A percentile compares a stretch with the other conserved stretches of the same genome.
Conservation (phyloP, 2,329 filamentous ascomycete species). For the Clarireedia monteithiana region DNA sequence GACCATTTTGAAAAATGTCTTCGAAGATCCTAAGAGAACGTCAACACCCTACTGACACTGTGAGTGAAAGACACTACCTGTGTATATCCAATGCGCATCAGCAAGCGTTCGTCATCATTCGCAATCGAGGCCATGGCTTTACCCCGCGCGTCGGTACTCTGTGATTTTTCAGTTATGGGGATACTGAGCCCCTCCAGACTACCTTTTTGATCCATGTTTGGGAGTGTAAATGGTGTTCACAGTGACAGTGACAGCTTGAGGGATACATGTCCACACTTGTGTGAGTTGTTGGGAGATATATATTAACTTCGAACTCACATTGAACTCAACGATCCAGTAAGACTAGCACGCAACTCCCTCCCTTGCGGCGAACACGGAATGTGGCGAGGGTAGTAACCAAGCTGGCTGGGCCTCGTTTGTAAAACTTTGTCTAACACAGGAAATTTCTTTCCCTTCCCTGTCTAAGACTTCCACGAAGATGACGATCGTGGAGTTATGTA, state of each 20-base stretch:
- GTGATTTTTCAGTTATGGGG: neutral
- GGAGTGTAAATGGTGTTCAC: neutral
- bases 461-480: neutral
- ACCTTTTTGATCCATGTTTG: neutral
- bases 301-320: no score
- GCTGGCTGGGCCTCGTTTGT: neutral
- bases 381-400: neutral
- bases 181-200: neutral
- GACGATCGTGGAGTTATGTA: neutral
- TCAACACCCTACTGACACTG: neutral
- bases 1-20: constrained; percentile 61
- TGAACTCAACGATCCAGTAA: no score
- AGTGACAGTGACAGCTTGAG: neutral
- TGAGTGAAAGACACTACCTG: constrained; percentile 38
- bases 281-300: no score
- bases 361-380: neutral
- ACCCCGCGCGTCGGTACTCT: neutral
- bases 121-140: constrained; percentile 40
- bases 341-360: neutral
- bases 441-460: neutral
- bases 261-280: neutral
- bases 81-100: constrained; percentile 55
- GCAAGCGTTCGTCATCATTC: constrained; percentile 51
- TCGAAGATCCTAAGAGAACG: constrained; percentile 42
- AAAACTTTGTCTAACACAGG: neutral